Evolutionary conservation across 306 rosid species (phyloP).

Genomic region (Dryas octopetala): DNA sequence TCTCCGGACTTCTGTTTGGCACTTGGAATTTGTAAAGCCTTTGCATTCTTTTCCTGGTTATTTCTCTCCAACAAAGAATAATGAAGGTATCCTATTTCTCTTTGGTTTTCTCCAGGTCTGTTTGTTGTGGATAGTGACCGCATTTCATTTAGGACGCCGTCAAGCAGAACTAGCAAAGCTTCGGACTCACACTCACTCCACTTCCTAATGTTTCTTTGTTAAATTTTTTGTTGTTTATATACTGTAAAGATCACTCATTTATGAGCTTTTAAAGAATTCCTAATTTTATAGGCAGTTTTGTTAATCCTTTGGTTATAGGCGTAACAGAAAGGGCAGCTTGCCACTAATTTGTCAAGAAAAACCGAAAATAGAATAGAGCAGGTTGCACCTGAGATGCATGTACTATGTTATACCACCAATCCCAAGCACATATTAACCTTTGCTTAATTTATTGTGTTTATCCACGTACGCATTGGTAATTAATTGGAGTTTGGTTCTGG

Average conservation of each 20-base stretch:
- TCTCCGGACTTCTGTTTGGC: conserved; percentile 3
- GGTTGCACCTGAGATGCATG: background rate
- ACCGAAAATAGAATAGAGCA: background rate
- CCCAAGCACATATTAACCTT: background rate
- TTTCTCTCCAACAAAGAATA: background rate
- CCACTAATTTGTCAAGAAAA: background rate
- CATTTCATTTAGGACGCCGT: conserved; percentile 74
- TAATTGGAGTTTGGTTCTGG: background rate
- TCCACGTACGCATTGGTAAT: background rate
- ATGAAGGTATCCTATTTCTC: conserved; percentile 13
- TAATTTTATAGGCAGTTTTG: background rate
- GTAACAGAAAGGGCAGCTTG: background rate
- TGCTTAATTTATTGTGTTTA: background rate
- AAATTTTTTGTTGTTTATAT: background rate
- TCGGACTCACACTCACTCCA: conserved; percentile 27
- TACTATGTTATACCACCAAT: background rate
- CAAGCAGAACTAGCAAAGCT: conserved; percentile 67
- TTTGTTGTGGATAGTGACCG: conserved; percentile 69
- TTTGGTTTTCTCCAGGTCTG: conserved; percentile 58
- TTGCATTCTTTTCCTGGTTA: conserved; percentile 1
- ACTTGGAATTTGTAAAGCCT: background rate
- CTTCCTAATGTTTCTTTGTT: conserved; percentile 28
- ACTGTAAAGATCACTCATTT: conserved; percentile 6
- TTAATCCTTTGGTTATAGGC: background rate
- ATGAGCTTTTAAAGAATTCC: conserved; percentile 7